Base-by-base conservation (phyloP, 768 basidiomycete genomes). In the Kwoniella sp. region DNA sequence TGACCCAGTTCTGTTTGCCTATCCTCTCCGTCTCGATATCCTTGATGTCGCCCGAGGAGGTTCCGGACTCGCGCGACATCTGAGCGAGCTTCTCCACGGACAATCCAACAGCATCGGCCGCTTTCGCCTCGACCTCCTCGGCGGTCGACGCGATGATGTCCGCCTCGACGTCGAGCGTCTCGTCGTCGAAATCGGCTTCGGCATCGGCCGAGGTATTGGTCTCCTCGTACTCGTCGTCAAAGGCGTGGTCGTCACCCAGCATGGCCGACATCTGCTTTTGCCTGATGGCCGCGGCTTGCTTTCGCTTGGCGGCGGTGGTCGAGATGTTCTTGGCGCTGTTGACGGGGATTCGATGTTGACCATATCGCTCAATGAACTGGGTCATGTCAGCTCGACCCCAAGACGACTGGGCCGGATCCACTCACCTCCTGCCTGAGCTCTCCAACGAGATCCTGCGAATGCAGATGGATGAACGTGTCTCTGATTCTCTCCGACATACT, bases 381-480 rank as follows among this genome's bases (percentile, higher is more conserved):
- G 39, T 4, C 7, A 7, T 19, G 19, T 25, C 39, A 20, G 39
- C 19, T n/a, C n/a, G n/a, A n/a, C n/a, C n/a, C n/a, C n/a, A n/a
- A n/a, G n/a, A n/a, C n/a, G n/a, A n/a, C n/a, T n/a, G n/a, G n/a
- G n/a, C n/a, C n/a, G n/a, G n/a, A 8, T 10, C 2, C 9, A 74
- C 81, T 46, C 57, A 88, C 88, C 82, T 96, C 92, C 2, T 77
- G 72, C 6, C 82, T 77, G 0, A 98, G 81, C 61, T 81, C 82
- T 19, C 75, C 76, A 5, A 98, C 80, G 7, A 98, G 82, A 69
- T 92, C 85, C 7, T 87, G 86, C 15, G 86, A 86, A 74, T 99
- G 93, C 14, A 98, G 79, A 0, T 86, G 83, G 51, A 98, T 87
- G 73, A 99, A 99, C 0, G 88, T 89, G 37, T 92, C 87, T 25